These are phyloP conservation scores for Fonsecaea pedrosoi DNA, from an alignment of 2,329 filamentous ascomycete species.

Conservation along the genomic window DNA sequence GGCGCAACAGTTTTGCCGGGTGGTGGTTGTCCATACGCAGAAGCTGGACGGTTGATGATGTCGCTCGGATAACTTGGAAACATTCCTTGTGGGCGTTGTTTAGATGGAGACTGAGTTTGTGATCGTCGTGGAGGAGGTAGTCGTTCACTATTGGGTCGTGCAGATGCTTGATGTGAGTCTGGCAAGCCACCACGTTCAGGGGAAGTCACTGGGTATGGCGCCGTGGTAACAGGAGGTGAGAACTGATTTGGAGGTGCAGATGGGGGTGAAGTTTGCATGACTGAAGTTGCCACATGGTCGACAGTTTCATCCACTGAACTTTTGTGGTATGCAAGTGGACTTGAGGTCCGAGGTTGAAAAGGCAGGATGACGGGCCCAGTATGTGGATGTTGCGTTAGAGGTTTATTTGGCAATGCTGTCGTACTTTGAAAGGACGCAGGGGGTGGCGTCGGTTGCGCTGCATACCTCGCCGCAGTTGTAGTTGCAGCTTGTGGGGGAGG, in stretches of 20 bases:
- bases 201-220: conserved; percentile 37
- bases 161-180: conserved; percentile 43
- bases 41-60: conserved; percentile 59
- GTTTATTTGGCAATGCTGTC: conserved; percentile 45
- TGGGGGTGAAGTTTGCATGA: conserved; percentile 28
- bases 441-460: conserved; percentile 35
- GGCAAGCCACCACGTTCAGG: conserved; percentile 30
- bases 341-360: conserved; percentile 70
- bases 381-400: conserved; percentile 49
- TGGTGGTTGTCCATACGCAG: conserved; percentile 57
- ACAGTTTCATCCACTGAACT: conserved; percentile 33
- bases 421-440: conserved; percentile 39
- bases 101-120: conserved; percentile 66
- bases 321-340: conserved; percentile 63
- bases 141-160: conserved; percentile 37
- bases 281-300: conserved; percentile 4
- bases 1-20: conserved; percentile 35
- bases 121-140: conserved; percentile 56
- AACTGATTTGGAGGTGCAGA: conserved; percentile 15
- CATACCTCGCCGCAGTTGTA: conserved; percentile 35
- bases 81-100: conserved; percentile 57
- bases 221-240: conserved; percentile 21
- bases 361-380: conserved; percentile 49
- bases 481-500: conserved; percentile 45
- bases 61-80: conserved; percentile 53